Evolutionary conservation across 768 basidiomycete species (phyloP).

Genomic region (Pleurotus pulmonarius): DNA sequence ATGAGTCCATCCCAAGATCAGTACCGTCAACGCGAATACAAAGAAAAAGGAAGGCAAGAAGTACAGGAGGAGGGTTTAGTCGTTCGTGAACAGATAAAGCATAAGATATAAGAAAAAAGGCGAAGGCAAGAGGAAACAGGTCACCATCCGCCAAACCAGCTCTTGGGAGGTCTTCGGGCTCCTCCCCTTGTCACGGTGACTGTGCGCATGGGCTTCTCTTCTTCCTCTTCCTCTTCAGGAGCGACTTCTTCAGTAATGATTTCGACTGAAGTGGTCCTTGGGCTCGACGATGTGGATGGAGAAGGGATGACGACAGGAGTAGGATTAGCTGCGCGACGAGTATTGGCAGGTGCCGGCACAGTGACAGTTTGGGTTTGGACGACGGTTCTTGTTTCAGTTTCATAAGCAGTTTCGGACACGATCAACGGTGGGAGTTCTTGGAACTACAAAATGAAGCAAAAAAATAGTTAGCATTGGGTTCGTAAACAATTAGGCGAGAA

Average conservation of each 20-base stretch:
- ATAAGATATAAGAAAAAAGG: constrained; percentile 18
- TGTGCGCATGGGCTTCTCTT: constrained; percentile 34
- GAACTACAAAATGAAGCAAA: constrained; percentile 27
- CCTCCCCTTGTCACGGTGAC: constrained; percentile 40
- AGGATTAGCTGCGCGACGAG: constrained; percentile 70
- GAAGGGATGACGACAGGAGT: constrained; percentile 60
- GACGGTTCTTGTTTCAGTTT: constrained; percentile 63
- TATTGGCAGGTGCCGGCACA: constrained; percentile 74
- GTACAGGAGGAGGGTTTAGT: constrained; percentile 1
- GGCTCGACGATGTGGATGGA: constrained; percentile 58
- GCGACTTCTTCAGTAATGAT: constrained; percentile 58
- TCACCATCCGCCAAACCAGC: constrained; percentile 64
- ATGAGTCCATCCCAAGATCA: constrained; percentile 8
- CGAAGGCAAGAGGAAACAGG: constrained; percentile 26
- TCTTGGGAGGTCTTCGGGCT: constrained; percentile 46
- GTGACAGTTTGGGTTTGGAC: constrained; percentile 65
- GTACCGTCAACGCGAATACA: constrained; percentile 4
- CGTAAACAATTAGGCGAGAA: constrained; percentile 32
- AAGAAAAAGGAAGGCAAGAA: neutral
- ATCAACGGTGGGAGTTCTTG: constrained; percentile 45
- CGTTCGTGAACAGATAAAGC: constrained; percentile 7
- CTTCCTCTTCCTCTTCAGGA: constrained; percentile 37
- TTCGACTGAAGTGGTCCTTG: constrained; percentile 72
- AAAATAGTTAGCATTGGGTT: constrained; percentile 29
- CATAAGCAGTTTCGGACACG: constrained; percentile 43